Percentiles rank a stretch among this genome's conserved stretches.
These are phyloP conservation scores for Pseudohalonectria lignicola DNA, from an alignment of 2,329 filamentous ascomycete species.

Conservation along the genomic window DNA sequence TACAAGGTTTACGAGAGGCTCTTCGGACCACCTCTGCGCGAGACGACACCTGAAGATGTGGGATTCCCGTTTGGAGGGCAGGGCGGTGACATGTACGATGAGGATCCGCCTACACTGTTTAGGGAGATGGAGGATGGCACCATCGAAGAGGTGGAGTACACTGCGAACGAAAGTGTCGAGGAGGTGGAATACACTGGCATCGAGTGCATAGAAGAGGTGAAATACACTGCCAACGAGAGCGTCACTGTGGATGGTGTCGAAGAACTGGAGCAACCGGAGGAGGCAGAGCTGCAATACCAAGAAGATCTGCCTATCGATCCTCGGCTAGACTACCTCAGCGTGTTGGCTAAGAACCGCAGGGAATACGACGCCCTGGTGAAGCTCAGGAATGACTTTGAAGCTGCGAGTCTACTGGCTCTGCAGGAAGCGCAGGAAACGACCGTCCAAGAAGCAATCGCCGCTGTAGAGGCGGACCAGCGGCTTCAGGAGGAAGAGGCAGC, in stretches of 20 bases:
- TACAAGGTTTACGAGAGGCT: constrained; percentile 66
- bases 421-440: constrained; percentile 23
- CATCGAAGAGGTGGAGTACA: constrained; percentile 51
- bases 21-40: constrained; percentile 64
- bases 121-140: constrained; percentile 43
- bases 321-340: constrained; percentile 31
- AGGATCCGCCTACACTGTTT: constrained; percentile 32
- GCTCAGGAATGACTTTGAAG: constrained; percentile 47
- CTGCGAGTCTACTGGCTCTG: constrained; percentile 20
- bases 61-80: constrained; percentile 28
- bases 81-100: constrained; percentile 8
- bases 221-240: constrained; percentile 9
- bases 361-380: constrained; percentile 43
- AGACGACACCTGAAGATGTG: constrained; percentile 48
- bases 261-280: not conserved
- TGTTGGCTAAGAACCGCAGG: constrained; percentile 39
- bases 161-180: too few species aligned
- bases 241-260: not conserved
- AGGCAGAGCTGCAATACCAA: too few species aligned
- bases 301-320: constrained; percentile 16
- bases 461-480: constrained; percentile 16
- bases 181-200: constrained; percentile 14
- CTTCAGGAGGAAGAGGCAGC: constrained; percentile 19
- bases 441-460: constrained; percentile 20
- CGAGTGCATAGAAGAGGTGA: not conserved